These are phyloP conservation scores for Calonectria henricotiae DNA, from an alignment of 2,329 filamentous ascomycete species.

Conservation along the genomic window DNA sequence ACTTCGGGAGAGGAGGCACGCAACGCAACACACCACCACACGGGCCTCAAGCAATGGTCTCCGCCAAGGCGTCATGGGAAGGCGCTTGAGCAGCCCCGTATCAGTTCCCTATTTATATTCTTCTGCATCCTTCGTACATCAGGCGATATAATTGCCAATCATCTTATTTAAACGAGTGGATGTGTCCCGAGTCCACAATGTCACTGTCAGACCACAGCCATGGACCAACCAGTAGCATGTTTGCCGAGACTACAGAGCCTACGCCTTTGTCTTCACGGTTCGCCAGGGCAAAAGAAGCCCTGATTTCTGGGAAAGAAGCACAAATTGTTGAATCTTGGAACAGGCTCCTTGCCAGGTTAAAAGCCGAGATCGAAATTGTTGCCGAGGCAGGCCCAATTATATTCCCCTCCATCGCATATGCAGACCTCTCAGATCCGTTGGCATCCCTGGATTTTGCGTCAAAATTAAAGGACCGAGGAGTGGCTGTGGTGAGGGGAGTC, in stretches of 20 bases:
- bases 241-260: slow-evolving; percentile 51
- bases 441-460: slow-evolving; percentile 51
- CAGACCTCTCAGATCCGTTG: slow-evolving; percentile 56
- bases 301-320: slow-evolving; percentile 60
- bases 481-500: slow-evolving; percentile 56
- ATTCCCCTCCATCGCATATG: slow-evolving; percentile 63
- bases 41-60: slow-evolving; percentile 14
- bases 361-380: slow-evolving; percentile 59
- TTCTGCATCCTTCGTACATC: background rate
- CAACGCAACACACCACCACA: slow-evolving; percentile 31
- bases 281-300: slow-evolving; percentile 59
- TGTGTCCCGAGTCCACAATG: slow-evolving; percentile 35
- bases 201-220: slow-evolving; percentile 41
- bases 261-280: slow-evolving; percentile 61
- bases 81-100: background rate
- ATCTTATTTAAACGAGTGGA: background rate
- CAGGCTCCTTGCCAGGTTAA: slow-evolving; percentile 58
- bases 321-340: slow-evolving; percentile 60
- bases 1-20: slow-evolving; percentile 27
- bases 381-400: slow-evolving; percentile 53
- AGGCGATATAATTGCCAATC: background rate
- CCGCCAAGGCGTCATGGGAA: slow-evolving; percentile 29
- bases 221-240: slow-evolving; percentile 51
- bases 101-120: background rate
- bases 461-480: slow-evolving; percentile 53